phyloP scores from a whole-genome alignment of 106 monocot genomes.

The Dendrobium huoshanense region DNA sequence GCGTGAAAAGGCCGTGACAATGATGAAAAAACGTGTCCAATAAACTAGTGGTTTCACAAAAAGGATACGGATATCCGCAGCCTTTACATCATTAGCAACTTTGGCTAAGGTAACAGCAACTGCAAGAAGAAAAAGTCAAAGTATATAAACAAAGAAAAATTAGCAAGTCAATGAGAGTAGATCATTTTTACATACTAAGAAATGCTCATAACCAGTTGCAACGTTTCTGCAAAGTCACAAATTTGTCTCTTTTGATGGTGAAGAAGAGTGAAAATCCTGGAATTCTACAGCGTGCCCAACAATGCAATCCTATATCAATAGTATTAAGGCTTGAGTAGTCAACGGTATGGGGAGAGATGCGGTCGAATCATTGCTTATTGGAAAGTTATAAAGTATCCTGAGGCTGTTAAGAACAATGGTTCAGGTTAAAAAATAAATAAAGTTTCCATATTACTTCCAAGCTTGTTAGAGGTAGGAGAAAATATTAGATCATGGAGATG shows the following conservation, averaged over 20 bases:
- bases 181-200: not conserved
- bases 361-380: no score
- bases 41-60: slow-evolving; percentile 98
- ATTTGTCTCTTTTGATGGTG: not conserved
- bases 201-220: not conserved
- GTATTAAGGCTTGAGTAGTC: no score
- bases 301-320: no score
- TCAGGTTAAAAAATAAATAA: no score
- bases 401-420: no score
- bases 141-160: not conserved
- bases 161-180: not conserved
- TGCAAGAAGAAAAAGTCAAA: slow-evolving; percentile 19
- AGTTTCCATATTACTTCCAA: no score
- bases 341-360: no score
- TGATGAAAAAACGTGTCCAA: slow-evolving; percentile 98
- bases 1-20: slow-evolving; percentile 87
- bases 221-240: not conserved
- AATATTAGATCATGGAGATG: no score
- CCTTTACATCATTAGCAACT: slow-evolving; percentile 91
- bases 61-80: slow-evolving; percentile 95
- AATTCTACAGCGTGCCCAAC: no score
- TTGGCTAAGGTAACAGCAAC: slow-evolving; percentile 91
- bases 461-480: no score
- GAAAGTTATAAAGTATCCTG: no score
- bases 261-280: not conserved